Base-by-base conservation (phyloP, 352 stramenopile genomes). In the Elongisporangium senticosum region DNA sequence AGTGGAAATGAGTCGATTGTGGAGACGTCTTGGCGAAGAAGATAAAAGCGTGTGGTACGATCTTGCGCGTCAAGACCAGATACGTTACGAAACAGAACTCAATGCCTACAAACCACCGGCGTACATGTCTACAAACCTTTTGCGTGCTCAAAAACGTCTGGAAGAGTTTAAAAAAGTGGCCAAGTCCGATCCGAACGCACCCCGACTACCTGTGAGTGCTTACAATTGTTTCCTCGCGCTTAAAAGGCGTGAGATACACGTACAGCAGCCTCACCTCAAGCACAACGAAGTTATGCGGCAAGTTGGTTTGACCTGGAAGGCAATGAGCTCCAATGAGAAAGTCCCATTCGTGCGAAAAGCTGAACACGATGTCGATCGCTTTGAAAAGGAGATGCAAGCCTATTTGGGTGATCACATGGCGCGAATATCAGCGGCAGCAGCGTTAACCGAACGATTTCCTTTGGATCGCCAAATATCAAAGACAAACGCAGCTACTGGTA, bases 1-100 rank as follows among this genome's bases (percentile, higher is more conserved):
- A 17, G 62, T 69, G 20, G 79, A 87, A 53, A 86, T 86, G 70
- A 73, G 74, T 37, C 59, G 69, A 39, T 43, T 86, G 10, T 87
- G 79, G 77, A 75, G 67, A 19, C 65, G 67, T 20, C 69, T 88
- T 51, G 61, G 52, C 22, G 58, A 71, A 51, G 56, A 60, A n/a
- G 73, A 76, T 49, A 86, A 84, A 49, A 64, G 61, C 3, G 56
- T 70, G 20, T 90, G 75, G 74, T 62, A 76, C 28, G 66, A 75
- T 10, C 62, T 86, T 62, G 80, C 75, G 13, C 69, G 67, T 21
- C 62, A 75, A 22, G 77, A 89, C 60, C 53, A 72, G 48, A 51
- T 58, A 22, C 68, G 74, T 14, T 89, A 85, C 51, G 64, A 78
- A 19, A 55, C 65, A 1, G 72, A 89, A 39, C 72, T 84, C 58